Evolutionary conservation across 768 basidiomycete species (phyloP).

Genomic region (Imleria badia): DNA sequence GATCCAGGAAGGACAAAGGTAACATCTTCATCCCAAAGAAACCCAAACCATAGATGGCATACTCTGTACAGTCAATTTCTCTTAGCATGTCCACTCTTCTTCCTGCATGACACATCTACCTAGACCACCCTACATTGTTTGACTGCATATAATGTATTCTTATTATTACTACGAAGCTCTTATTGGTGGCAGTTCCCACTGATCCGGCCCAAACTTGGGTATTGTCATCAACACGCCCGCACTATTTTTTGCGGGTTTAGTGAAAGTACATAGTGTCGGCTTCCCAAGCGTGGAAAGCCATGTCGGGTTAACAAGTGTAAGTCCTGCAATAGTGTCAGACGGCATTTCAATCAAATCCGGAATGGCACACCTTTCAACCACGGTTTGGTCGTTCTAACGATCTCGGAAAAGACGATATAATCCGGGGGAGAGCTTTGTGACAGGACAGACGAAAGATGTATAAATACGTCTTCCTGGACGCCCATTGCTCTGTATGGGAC

Average conservation of each 20-base stretch:
- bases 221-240: constrained; percentile 69
- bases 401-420: constrained; percentile 80
- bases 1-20: constrained; percentile 34
- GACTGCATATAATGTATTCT: constrained; percentile 13
- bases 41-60: constrained; percentile 28
- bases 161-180: constrained; percentile 26
- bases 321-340: constrained; percentile 41
- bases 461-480: constrained; percentile 82
- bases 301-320: constrained; percentile 82
- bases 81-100: not conserved
- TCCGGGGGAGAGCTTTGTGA: constrained; percentile 74
- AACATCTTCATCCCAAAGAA: constrained; percentile 67
- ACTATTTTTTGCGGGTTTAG: constrained; percentile 75
- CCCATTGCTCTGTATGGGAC: constrained; percentile 83
- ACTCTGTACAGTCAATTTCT: not conserved
- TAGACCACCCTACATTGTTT: constrained; percentile 11
- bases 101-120: not conserved
- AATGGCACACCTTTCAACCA: constrained; percentile 72
- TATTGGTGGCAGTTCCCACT: constrained; percentile 81
- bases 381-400: constrained; percentile 69
- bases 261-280: constrained; percentile 82
- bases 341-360: not conserved
- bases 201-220: constrained; percentile 82
- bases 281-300: constrained; percentile 86
- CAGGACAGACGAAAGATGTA: constrained; percentile 87